Base-by-base conservation (phyloP, 192 early-diverging fungal genomes). In the Podila minutissima region DNA sequence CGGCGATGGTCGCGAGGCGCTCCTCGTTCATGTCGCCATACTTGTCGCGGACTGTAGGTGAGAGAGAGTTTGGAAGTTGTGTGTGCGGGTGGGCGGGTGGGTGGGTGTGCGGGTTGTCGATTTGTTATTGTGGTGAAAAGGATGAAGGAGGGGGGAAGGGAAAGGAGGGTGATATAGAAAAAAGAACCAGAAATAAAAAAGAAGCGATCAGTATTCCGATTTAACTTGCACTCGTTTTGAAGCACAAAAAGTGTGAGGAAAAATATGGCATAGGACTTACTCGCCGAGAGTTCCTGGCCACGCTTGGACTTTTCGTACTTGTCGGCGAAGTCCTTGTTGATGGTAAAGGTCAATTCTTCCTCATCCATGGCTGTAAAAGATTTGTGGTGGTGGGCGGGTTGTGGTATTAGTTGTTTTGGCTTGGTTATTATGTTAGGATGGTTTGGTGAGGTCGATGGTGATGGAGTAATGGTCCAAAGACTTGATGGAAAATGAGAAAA, bases 291-390 rank as follows among this genome's bases (percentile, higher is more conserved):
- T 72, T 94, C 93, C 70, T 95, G 91, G 41, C 70, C 64, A 50
- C 87, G 86, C 72, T 95, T 95, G 32, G 75, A 83, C 17, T 85
- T 53, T 55, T 91, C 91, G 75, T 92, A 94, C 66, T 89, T 87
- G 58, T 86, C 71, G 55, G 94, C 94, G 83, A 86, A 87, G 28
- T 77, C 62, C 62, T 83, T 66, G 65, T 87, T 87, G 53, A 87
- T 85, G 7, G 50, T 85, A 48, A 87, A 57, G 37, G 77, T 49
- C 38, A 86, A 33, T 22, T 69, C 64, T 48, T 83, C 81, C 55
- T 77, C 74, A 33, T 75, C 78, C 50, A 60, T 69, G 38, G 65
- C 24, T 26, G 53, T 55, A n/a, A 55, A 55, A 7, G 10, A 32
- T 13, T 15, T n/a, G 31, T 46, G 41, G 29, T 19, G 20, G 3